Percentiles rank a stretch among this genome's conserved stretches.
These are phyloP conservation scores for Tetrahymena malaccensis DNA, from an alignment of 73 alveolate genomes.

Conservation along the genomic window DNA sequence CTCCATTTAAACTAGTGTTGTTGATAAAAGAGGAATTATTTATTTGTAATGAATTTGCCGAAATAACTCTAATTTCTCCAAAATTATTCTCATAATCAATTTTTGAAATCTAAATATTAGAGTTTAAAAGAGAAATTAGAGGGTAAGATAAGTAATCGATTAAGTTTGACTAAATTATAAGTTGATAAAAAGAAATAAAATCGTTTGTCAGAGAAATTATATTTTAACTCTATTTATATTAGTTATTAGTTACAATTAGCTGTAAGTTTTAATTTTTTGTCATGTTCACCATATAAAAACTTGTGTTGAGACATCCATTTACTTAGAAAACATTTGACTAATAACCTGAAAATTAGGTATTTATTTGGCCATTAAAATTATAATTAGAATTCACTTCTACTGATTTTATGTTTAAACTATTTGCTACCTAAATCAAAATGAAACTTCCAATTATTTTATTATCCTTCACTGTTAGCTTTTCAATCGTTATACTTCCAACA, in stretches of 20 bases:
- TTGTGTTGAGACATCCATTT: neutral
- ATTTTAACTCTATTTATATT: neutral
- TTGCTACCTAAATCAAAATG: neutral
- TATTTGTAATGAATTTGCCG: neutral
- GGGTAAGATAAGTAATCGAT: neutral
- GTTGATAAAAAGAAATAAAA: neutral
- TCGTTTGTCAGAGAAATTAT: neutral
- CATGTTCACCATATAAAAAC: neutral
- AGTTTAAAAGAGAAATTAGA: neutral
- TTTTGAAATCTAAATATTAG: neutral
- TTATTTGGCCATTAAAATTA: neutral
- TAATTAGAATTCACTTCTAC: neutral
- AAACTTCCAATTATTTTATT: neutral
- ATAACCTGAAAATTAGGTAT: too few relatives aligned
- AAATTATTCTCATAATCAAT: neutral
- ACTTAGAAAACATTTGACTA: neutral
- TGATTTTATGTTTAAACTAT: neutral
- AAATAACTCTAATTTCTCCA: neutral
- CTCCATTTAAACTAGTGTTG: neutral
- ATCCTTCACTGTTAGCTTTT: neutral
- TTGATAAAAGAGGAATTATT: neutral
- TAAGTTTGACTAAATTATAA: too few relatives aligned
- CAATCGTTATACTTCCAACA: neutral
- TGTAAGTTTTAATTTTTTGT: neutral
- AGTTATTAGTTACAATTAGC: neutral